phyloP scores from a whole-genome alignment of 352 stramenopile species.

The Aphanomyces euteiches region DNA sequence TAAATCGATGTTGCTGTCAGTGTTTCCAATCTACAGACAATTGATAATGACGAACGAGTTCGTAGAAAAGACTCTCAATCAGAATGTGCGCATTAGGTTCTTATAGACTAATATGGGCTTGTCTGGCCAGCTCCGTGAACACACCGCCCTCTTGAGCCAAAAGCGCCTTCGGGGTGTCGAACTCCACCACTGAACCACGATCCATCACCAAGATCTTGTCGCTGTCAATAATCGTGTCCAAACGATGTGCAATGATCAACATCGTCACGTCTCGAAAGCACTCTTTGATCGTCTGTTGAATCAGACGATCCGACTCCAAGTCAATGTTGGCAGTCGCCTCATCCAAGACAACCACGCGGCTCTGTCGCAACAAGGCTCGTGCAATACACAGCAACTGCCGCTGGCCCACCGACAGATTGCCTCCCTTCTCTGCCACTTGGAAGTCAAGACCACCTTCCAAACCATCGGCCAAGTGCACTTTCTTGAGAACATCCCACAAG shows the following conservation, averaged over 20 bases:
- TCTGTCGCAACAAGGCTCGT: slow-evolving; percentile 82
- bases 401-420: slow-evolving; percentile 86
- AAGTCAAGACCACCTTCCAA: slow-evolving; percentile 42
- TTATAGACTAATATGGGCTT: not conserved
- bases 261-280: slow-evolving; percentile 74
- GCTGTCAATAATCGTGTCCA: slow-evolving; percentile 97
- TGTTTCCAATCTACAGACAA: no score
- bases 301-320: slow-evolving; percentile 47
- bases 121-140: slow-evolving; percentile 39
- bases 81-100: no score
- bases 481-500: slow-evolving; percentile 10
- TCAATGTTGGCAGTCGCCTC: slow-evolving; percentile 57
- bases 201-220: slow-evolving; percentile 97
- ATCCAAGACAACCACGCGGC: slow-evolving; percentile 88
- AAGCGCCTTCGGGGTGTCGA: slow-evolving; percentile 74
- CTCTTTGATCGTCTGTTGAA: slow-evolving; percentile 35
- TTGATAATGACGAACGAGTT: no score
- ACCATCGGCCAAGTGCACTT: slow-evolving; percentile 41
- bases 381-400: slow-evolving; percentile 87
- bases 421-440: slow-evolving; percentile 59
- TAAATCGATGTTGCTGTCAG: no score
- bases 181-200: slow-evolving; percentile 89
- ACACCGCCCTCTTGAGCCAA: slow-evolving; percentile 56
- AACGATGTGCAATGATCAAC: slow-evolving; percentile 95
- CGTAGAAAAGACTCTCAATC: no score